Base-by-base conservation (phyloP, 2,329 filamentous ascomycete species). In the Colletotrichum cereale region DNA sequence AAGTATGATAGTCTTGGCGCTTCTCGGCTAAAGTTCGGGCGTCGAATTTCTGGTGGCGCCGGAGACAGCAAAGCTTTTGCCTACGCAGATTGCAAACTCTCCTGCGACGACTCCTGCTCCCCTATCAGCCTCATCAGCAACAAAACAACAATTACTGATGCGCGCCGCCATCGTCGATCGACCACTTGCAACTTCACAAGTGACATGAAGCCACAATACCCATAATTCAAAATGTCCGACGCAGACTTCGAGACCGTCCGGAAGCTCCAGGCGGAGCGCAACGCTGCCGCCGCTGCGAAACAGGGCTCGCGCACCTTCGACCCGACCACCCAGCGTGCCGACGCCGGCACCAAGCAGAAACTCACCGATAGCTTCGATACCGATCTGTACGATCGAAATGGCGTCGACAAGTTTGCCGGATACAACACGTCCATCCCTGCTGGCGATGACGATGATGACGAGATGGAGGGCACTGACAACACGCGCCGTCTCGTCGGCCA, bases 211-310 rank as follows among this genome's bases (percentile, higher is more conserved):
- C 78, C 75, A 76, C 76, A 74, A 74, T 69, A 75, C 67, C 67
- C 73, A 74, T 81, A 78, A 82, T 75, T 75, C 82, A 88, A 81
- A 77, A 91, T 92, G 89, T 91, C 89, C 84, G 89, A 91, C 86
- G 92, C 93, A 83, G 94, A 97, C 83, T 96, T 97, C 84, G 93
- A 96, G 80, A 89, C 91, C 79, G 93, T 97, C 83, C 91, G 91
- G 84, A 92, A 91, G 87, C 92, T 96, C 80, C 95, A 97, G 87
- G 92, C 93, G 83, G 95, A 97, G 92, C 94, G 95, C 82, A 97
- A 97, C 84, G 92, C 92, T 81, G 87, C 89, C 78, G 89, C 92
- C 77, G 90, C 91, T 78, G 88, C 87, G 75, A 96, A 94, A 86
- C 95, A 95, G 86, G 91, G 92, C 84, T 92, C 91, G 82, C 92